A percentile compares a stretch with the other conserved stretches of the same genome.
Conservation (phyloP, 78 protist genomes). For the Dictyostelium purpureum region DNA sequence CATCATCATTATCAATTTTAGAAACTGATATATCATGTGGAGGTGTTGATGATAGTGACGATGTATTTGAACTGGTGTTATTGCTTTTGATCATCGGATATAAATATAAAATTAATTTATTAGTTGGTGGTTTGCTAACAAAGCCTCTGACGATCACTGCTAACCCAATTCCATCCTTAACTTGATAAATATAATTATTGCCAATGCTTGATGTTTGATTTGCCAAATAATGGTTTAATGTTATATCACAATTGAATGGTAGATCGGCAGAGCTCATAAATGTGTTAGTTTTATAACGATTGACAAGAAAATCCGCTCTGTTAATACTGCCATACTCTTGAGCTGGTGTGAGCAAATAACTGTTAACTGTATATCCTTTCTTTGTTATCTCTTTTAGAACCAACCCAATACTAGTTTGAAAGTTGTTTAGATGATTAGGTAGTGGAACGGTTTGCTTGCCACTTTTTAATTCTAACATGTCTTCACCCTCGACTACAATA, state of each 20-base stretch:
- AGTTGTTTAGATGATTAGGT: background rate
- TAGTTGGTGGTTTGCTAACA: background rate
- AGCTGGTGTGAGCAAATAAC: background rate
- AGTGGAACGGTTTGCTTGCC: too few relatives aligned
- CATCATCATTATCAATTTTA: background rate
- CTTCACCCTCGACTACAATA: too few relatives aligned
- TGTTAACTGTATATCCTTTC: background rate
- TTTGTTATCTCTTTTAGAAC: background rate
- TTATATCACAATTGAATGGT: background rate
- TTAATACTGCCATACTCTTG: background rate
- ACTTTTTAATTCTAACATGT: too few relatives aligned
- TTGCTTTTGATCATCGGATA: background rate
- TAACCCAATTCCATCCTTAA: background rate
- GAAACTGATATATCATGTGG: too few relatives aligned
- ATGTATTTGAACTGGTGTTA: background rate
- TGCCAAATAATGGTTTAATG: background rate
- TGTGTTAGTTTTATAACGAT: background rate
- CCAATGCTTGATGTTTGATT: background rate
- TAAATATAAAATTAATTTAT: background rate
- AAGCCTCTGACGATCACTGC: background rate
- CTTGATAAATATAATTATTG: background rate
- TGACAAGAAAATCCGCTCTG: background rate
- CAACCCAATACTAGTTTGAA: background rate
- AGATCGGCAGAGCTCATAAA: background rate
- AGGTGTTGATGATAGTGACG: background rate